Evolutionary conservation across 176 grass and related monocot species (phyloP).

Genomic region (Eleusine indica): DNA sequence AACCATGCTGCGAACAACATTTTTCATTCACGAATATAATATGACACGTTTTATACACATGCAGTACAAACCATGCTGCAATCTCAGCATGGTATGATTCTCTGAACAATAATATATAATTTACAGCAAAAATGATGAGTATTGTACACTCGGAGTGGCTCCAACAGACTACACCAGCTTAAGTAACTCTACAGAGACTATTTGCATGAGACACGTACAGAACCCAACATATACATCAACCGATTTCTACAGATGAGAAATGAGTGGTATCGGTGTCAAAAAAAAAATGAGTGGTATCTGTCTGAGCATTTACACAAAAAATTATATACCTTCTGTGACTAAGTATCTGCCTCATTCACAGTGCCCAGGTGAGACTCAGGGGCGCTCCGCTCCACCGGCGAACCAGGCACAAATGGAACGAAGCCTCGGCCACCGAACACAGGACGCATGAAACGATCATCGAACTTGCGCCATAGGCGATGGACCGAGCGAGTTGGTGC

Average conservation of each 20-base stretch:
- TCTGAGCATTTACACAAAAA: constrained; percentile 46
- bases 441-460: constrained; percentile 82
- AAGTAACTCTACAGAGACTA: constrained; percentile 36
- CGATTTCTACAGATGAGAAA: constrained; percentile 1
- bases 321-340: constrained; percentile 25
- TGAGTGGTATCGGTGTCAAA: background rate
- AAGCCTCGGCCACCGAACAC: constrained; percentile 88
- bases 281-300: constrained; percentile 11
- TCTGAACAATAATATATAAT: constrained; percentile 28
- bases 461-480: constrained; percentile 85
- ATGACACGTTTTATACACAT: background rate
- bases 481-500: constrained; percentile 76
- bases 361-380: constrained; percentile 41
- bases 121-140: constrained; percentile 34
- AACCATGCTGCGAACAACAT: background rate
- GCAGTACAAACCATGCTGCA: background rate
- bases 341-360: constrained; percentile 46
- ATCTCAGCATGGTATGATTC: constrained; percentile 16
- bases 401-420: constrained; percentile 82
- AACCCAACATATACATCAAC: background rate
- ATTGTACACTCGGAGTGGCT: constrained; percentile 32
- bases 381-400: constrained; percentile 59
- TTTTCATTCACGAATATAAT: background rate
- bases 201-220: constrained; percentile 18
- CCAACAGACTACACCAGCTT: constrained; percentile 28